Conservation (phyloP, 106 monocot species). For the Apostasia ramifera region DNA sequence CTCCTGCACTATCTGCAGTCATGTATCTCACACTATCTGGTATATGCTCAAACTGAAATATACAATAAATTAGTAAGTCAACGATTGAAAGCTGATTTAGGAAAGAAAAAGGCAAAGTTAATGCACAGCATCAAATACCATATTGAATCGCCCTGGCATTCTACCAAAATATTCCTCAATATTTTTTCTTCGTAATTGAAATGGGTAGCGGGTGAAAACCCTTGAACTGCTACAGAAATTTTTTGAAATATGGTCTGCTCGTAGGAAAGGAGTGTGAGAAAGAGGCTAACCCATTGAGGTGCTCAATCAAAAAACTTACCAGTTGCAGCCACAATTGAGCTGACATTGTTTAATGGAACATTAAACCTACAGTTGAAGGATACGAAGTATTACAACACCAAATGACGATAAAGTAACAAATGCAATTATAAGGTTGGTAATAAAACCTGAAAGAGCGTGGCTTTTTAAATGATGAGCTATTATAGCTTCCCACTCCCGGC, state of each 20-base stretch:
- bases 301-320: slow-evolving; percentile 23
- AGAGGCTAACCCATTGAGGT: neutral
- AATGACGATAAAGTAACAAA: slow-evolving; percentile 4
- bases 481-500: slow-evolving; percentile 26
- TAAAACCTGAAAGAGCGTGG: slow-evolving; percentile 73
- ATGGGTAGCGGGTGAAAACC: slow-evolving; percentile 60
- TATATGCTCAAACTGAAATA: slow-evolving; percentile 27
- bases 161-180: slow-evolving; percentile 63
- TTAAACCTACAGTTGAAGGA: slow-evolving; percentile 46
- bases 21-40: slow-evolving; percentile 51
- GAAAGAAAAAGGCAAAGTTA: slow-evolving; percentile 9
- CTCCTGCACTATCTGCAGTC: slow-evolving; percentile 53
- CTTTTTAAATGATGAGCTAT: slow-evolving; percentile 72
- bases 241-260: slow-evolving; percentile 32
- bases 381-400: neutral
- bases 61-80: neutral
- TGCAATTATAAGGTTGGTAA: neutral
- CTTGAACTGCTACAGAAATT: slow-evolving; percentile 25
- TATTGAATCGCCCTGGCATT: slow-evolving; percentile 21
- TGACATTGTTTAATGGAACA: slow-evolving; percentile 44
- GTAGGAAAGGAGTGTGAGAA: slow-evolving; percentile 29
- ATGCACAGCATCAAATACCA: slow-evolving; percentile 30
- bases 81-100: neutral
- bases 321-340: slow-evolving; percentile 15
- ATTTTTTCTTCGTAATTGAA: slow-evolving; percentile 35